These are phyloP conservation scores for Blastomyces parvus DNA, from an alignment of 2,329 filamentous ascomycete genomes.

Conservation along the genomic window DNA sequence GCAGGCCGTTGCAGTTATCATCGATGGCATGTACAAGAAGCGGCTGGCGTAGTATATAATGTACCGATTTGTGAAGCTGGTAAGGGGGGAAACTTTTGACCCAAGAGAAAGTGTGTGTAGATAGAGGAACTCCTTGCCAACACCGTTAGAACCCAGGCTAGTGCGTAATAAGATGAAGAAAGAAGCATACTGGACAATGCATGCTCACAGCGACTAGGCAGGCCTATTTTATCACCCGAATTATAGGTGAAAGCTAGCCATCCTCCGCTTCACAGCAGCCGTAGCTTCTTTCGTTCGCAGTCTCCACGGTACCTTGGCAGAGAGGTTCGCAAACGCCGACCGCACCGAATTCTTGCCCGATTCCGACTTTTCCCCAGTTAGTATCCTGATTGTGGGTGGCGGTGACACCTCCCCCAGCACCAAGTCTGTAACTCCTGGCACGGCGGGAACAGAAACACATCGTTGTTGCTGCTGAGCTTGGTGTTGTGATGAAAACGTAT, in stretches of 20 bases:
- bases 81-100: not conserved
- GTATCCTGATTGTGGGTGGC: not conserved
- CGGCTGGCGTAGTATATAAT: not conserved
- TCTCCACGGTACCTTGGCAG: not conserved
- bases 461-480: not conserved
- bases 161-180: not conserved
- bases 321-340: constrained; percentile 1
- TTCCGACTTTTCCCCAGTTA: not conserved
- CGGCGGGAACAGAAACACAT: not conserved
- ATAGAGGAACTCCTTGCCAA: not conserved
- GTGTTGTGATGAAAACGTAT: not conserved
- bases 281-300: not conserved
- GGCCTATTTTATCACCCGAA: not conserved
- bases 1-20: not conserved
- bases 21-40: not conserved
- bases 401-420: not conserved
- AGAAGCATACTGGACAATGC: not conserved
- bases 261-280: not conserved
- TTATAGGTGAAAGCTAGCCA: constrained; percentile 6
- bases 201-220: not conserved
- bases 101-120: not conserved
- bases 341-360: constrained; percentile 7
- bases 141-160: not conserved
- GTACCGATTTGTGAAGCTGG: not conserved
- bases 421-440: not conserved